Evolutionary conservation across 1,284 basidiomycete species (phyloP).

Genomic region (Ustilago tritici): DNA sequence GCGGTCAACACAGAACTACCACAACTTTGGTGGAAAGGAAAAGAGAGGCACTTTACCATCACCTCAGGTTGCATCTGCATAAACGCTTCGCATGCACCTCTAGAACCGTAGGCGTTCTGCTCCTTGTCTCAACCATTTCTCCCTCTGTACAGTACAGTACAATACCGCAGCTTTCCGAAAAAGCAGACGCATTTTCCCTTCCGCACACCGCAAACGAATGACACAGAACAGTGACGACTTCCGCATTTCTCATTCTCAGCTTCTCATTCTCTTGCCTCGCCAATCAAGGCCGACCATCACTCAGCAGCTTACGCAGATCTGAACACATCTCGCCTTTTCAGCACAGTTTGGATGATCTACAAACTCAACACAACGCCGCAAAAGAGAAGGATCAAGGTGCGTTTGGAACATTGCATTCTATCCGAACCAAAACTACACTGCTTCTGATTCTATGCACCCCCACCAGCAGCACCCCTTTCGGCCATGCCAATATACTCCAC

Average conservation of each 20-base stretch:
- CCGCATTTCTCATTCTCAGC: too few relatives aligned
- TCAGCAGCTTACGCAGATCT: too few relatives aligned
- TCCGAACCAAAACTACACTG: not conserved
- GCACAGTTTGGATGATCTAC: not conserved
- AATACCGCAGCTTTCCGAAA: not conserved
- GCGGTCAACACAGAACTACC: constrained; percentile 48
- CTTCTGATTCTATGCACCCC: not conserved
- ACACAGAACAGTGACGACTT: too few relatives aligned
- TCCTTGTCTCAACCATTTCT: not conserved
- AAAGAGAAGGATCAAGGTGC: not conserved
- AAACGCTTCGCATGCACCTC: not conserved
- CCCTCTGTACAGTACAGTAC: not conserved
- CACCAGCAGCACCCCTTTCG: constrained; percentile 12
- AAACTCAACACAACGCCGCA: not conserved
- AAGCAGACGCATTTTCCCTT: constrained; percentile 1
- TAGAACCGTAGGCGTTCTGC: not conserved
- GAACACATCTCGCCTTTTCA: too few relatives aligned
- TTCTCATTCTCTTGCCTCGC: too few relatives aligned
- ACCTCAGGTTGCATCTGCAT: constrained; percentile 47
- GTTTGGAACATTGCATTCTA: not conserved
- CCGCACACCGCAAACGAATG: too few relatives aligned
- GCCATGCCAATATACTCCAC: constrained; percentile 56
- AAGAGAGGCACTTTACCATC: constrained; percentile 23
- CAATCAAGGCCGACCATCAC: too few relatives aligned
- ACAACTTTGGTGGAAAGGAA: constrained; percentile 61